Percentiles rank a stretch among this genome's conserved stretches.
These are phyloP conservation scores for Scedosporium apiospermum DNA, from an alignment of 2,329 filamentous ascomycete species.

Conservation along the genomic window DNA sequence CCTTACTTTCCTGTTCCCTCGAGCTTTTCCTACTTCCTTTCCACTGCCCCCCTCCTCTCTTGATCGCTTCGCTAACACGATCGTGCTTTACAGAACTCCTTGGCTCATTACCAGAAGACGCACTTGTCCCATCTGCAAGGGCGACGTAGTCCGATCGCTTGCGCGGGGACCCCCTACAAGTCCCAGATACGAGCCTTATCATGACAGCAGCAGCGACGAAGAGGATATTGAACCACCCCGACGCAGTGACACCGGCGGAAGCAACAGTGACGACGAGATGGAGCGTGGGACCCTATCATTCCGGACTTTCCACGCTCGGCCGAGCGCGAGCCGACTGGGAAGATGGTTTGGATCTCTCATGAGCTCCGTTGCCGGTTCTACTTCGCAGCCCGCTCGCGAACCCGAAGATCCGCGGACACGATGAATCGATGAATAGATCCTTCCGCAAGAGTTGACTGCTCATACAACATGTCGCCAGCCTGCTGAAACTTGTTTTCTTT, in stretches of 20 bases:
- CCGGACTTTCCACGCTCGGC: background rate
- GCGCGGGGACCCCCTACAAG: slow-evolving; percentile 42
- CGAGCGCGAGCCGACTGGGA: background rate
- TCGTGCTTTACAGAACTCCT: slow-evolving; percentile 56
- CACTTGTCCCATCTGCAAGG: slow-evolving; percentile 98
- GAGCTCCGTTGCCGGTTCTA: background rate
- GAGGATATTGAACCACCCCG: slow-evolving; percentile 11
- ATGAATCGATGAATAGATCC: background rate
- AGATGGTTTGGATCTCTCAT: slow-evolving; percentile 1
- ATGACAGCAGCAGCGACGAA: slow-evolving; percentile 40
- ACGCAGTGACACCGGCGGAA: slow-evolving; percentile 2
- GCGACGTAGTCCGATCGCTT: slow-evolving; percentile 74
- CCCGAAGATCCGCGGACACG: background rate
- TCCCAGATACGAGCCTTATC: slow-evolving; percentile 44
- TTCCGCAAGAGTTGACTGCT: too few species aligned
- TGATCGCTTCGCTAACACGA: background rate
- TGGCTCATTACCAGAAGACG: slow-evolving; percentile 92
- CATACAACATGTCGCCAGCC: background rate
- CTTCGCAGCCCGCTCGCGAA: background rate
- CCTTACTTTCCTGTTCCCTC: background rate
- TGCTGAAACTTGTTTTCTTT: background rate
- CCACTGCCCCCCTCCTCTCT: background rate
- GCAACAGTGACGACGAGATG: background rate
- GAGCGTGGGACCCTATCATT: slow-evolving; percentile 1
- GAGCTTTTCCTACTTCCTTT: too few species aligned